phyloP scores from a whole-genome alignment of 129 eudicot species.

The Saposhnikovia divaricata region DNA sequence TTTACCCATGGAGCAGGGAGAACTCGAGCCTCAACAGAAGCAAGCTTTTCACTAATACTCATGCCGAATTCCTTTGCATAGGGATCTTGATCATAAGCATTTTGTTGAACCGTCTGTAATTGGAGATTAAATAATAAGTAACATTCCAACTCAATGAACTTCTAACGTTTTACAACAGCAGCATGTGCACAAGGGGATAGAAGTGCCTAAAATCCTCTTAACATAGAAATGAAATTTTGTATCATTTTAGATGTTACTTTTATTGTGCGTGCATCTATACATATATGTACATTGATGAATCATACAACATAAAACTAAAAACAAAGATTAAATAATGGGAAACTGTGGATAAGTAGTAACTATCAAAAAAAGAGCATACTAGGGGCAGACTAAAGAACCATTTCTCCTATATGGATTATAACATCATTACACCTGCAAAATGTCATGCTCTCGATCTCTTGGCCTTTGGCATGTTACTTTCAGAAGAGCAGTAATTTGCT shows the following conservation, averaged over 20 bases:
- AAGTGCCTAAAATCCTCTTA: not conserved
- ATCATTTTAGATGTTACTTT: not conserved
- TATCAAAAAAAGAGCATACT: not conserved
- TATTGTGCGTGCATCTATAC: not conserved
- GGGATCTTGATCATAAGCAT: slow-evolving; percentile 59
- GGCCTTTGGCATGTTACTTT: slow-evolving; percentile 69
- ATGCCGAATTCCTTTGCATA: slow-evolving; percentile 92
- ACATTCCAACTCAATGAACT: not conserved
- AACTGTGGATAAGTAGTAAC: not conserved
- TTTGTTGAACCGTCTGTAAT: slow-evolving; percentile 67
- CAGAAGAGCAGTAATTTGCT: slow-evolving; percentile 53
- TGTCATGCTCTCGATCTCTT: slow-evolving; percentile 51
- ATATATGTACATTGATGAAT: not conserved
- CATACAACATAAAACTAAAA: not conserved
- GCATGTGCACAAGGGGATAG: not conserved
- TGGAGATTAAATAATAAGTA: not conserved
- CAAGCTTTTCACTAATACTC: slow-evolving; percentile 54
- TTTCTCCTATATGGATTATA: not conserved
- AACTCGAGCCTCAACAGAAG: slow-evolving; percentile 85
- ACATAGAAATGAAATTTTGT: not conserved
- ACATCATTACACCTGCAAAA: slow-evolving; percentile 39
- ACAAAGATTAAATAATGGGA: not conserved
- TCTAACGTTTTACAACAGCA: not conserved
- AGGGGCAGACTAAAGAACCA: not conserved
- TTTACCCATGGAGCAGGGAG: slow-evolving; percentile 96